Evolutionary conservation across 2,329 filamentous ascomycete genomes (phyloP).

Genomic region (Colletotrichum tofieldiae): DNA sequence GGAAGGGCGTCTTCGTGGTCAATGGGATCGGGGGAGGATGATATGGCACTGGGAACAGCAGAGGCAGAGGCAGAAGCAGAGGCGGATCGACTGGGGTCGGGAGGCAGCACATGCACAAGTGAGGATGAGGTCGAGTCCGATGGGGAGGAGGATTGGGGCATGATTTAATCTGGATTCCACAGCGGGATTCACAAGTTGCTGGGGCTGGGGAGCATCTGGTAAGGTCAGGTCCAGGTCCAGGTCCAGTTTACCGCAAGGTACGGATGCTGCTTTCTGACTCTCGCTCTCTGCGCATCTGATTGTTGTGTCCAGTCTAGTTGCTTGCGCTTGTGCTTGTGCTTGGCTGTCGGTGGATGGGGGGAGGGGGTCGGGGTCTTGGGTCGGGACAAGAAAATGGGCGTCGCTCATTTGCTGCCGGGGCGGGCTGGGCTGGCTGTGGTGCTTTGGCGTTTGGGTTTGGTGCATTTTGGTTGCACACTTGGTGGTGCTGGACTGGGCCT

Average conservation of each 20-base stretch:
- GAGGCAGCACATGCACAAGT: slow-evolving; percentile 43
- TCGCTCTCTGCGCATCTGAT: slow-evolving; percentile 10
- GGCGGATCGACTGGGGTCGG: slow-evolving; percentile 30
- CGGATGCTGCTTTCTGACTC: slow-evolving; percentile 1
- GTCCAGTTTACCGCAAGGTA: slow-evolving; percentile 20
- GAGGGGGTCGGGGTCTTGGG: slow-evolving; percentile 2
- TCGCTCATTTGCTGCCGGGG: slow-evolving; percentile 33
- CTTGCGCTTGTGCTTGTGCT: slow-evolving; percentile 4
- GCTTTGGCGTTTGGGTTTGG: slow-evolving; percentile 22
- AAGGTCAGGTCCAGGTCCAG: background rate
- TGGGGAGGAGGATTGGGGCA: slow-evolving; percentile 41
- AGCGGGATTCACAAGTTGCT: slow-evolving; percentile 30
- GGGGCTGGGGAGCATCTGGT: slow-evolving; percentile 33
- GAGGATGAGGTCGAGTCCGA: slow-evolving; percentile 38
- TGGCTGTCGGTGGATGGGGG: slow-evolving; percentile 3
- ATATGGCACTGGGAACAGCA: slow-evolving; percentile 31
- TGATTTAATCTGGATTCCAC: slow-evolving; percentile 42
- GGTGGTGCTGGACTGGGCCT: slow-evolving; percentile 24
- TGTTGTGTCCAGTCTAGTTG: background rate
- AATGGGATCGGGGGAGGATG: slow-evolving; percentile 40
- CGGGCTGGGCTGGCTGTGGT: slow-evolving; percentile 18
- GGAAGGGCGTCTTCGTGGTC: slow-evolving; percentile 33
- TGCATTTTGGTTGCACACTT: background rate
- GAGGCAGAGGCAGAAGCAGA: slow-evolving; percentile 30
- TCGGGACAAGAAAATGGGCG: slow-evolving; percentile 31